These are phyloP conservation scores for Aspergillus carlsbadensis DNA, from an alignment of 495 filamentous ascomycete genomes.

Conservation along the genomic window DNA sequence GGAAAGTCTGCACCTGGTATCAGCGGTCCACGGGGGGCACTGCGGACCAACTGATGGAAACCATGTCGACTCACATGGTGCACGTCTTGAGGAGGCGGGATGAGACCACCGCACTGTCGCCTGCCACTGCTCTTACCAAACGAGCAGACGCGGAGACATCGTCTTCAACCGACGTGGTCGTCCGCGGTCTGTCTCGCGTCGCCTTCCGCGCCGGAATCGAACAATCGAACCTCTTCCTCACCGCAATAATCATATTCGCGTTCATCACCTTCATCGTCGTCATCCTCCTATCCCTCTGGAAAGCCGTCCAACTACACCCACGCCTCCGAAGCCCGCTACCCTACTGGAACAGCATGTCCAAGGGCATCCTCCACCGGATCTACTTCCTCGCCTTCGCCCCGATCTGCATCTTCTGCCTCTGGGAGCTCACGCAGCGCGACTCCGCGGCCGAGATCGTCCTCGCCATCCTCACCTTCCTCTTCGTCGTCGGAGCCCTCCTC, in stretches of 20 bases:
- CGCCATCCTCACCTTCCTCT: conserved; percentile 83
- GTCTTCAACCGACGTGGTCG: conserved; percentile 51
- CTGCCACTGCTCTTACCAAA: neutral
- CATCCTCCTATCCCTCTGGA: conserved; percentile 71
- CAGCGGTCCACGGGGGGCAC: conserved; percentile 89
- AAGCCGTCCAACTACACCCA: conserved; percentile 65
- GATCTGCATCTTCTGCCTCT: conserved; percentile 85
- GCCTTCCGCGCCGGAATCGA: conserved; percentile 85
- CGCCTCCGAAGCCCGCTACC: conserved; percentile 69
- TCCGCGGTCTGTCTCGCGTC: conserved; percentile 78
- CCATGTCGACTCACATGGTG: conserved; percentile 59
- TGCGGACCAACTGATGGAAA: conserved; percentile 73
- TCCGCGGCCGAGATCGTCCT: conserved; percentile 86
- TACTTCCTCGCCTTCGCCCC: conserved; percentile 90
- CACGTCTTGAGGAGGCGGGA: conserved; percentile 31
- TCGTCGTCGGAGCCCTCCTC: conserved; percentile 68
- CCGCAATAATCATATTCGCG: conserved; percentile 83
- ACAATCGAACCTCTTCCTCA: conserved; percentile 89
- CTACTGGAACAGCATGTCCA: conserved; percentile 79
- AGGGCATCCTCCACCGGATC: conserved; percentile 88
- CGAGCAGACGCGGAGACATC: neutral
- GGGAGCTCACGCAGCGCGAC: conserved; percentile 87
- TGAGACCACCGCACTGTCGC: no score
- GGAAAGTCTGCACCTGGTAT: conserved; percentile 89
- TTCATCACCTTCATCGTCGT: conserved; percentile 71